Percentiles rank a stretch among this genome's conserved stretches.
Conservation (phyloP, 192 early-diverging fungal genomes). For the Backusella tarrabulga region DNA sequence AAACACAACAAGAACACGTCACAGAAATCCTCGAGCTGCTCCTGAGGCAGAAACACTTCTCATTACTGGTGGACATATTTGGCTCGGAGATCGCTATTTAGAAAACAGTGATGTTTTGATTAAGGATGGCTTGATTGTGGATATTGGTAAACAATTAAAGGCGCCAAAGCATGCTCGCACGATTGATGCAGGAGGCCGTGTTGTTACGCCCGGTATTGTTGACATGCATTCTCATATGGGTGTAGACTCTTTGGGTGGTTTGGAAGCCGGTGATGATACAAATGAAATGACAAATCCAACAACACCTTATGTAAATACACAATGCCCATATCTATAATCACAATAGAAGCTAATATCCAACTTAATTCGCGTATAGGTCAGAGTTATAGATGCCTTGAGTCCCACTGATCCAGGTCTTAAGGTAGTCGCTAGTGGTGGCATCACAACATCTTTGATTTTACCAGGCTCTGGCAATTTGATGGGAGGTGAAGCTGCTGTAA, state of each 20-base stretch:
- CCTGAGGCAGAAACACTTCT: constrained; percentile 40
- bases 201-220: constrained; percentile 77
- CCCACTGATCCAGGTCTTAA: constrained; percentile 47
- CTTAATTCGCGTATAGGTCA: constrained; percentile 17
- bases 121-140: constrained; percentile 54
- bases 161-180: constrained; percentile 36
- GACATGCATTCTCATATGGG: constrained; percentile 71
- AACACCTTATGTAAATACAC: constrained; percentile 41
- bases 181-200: constrained; percentile 63
- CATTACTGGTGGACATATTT: constrained; percentile 59
- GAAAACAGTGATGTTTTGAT: constrained; percentile 60
- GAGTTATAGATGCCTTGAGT: constrained; percentile 55
- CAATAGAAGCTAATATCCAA: background rate
- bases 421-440: constrained; percentile 53
- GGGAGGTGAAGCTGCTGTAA: constrained; percentile 59
- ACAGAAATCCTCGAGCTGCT: constrained; percentile 44
- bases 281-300: constrained; percentile 53
- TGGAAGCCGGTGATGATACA: constrained; percentile 41
- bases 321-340: background rate
- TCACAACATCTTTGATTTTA: constrained; percentile 60
- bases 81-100: constrained; percentile 35
- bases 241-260: constrained; percentile 42
- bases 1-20: constrained; percentile 21
- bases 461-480: constrained; percentile 65
- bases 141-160: constrained; percentile 41